These are phyloP conservation scores for Kalmusia sp. DNA, from an alignment of 2,329 filamentous ascomycete genomes.

Conservation along the genomic window DNA sequence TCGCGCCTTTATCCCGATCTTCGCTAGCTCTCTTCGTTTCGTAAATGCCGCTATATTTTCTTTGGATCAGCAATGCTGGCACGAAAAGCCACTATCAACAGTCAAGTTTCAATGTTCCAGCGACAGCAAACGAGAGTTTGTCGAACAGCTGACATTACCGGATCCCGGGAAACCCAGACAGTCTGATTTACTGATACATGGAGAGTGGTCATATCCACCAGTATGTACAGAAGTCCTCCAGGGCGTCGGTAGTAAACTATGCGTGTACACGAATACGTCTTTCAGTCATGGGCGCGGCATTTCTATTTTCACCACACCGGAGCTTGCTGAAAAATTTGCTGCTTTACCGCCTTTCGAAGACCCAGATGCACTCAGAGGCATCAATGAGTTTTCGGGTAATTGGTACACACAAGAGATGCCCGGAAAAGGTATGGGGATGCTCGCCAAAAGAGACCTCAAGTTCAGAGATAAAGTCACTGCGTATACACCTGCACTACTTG, in stretches of 20 bases:
- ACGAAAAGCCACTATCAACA: conserved; percentile 22
- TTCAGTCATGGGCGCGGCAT: conserved; percentile 41
- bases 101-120: conserved; percentile 20
- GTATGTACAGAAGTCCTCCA: conserved; percentile 32
- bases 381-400: conserved; percentile 27
- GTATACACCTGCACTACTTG: conserved; percentile 41
- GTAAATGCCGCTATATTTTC: background rate
- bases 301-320: conserved; percentile 43
- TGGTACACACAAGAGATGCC: conserved; percentile 33
- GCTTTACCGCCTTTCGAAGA: conserved; percentile 32
- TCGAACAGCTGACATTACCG: background rate
- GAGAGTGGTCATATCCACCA: conserved; percentile 35
- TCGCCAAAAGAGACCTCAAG: conserved; percentile 27
- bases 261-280: conserved; percentile 36
- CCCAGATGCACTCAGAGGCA: conserved; percentile 12
- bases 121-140: conserved; percentile 15
- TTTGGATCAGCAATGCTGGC: conserved; percentile 34
- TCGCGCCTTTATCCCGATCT: background rate
- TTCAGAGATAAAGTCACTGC: conserved; percentile 35
- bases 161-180: background rate
- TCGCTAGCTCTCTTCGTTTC: background rate
- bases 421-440: conserved; percentile 40
- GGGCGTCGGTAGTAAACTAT: conserved; percentile 33
- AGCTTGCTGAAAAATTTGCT: conserved; percentile 28
- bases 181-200: background rate